A percentile compares a stretch with the other conserved stretches of the same genome.
Conservation (phyloP, 2,329 filamentous ascomycete genomes). For the Calonectria crousiana region DNA sequence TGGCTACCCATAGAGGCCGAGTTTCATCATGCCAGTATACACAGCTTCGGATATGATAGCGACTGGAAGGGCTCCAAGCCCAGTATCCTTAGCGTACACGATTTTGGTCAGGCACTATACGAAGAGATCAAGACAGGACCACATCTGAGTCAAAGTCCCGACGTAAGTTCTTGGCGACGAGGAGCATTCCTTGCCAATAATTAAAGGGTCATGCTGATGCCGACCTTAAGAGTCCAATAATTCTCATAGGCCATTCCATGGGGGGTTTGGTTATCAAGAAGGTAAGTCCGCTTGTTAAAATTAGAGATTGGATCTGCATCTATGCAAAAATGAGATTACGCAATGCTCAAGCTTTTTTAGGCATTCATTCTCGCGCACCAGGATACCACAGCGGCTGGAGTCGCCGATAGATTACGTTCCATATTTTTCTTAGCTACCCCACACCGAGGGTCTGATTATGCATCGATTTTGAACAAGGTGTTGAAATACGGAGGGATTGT, state of each 20-base stretch:
- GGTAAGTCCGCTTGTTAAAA: slow-evolving; percentile 12
- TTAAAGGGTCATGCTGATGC: not conserved
- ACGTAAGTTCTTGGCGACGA: not conserved
- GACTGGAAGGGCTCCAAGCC: slow-evolving; percentile 39
- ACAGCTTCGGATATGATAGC: slow-evolving; percentile 49
- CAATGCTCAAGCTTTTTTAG: not conserved
- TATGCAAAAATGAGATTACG: not conserved
- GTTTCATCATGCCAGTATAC: slow-evolving; percentile 43
- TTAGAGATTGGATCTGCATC: not conserved
- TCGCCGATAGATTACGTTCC: slow-evolving; percentile 35
- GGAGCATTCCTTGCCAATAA: not conserved
- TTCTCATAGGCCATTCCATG: slow-evolving; percentile 47
- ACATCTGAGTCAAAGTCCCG: not conserved
- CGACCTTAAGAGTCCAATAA: slow-evolving; percentile 28
- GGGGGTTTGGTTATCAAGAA: slow-evolving; percentile 51
- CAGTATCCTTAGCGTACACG: slow-evolving; percentile 42
- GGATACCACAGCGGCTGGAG: not conserved
- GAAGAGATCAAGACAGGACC: slow-evolving; percentile 43
- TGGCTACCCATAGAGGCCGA: slow-evolving; percentile 53
- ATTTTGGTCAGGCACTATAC: slow-evolving; percentile 47
- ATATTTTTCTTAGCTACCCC: slow-evolving; percentile 53
- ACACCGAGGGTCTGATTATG: slow-evolving; percentile 49
- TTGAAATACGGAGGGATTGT: slow-evolving; percentile 25
- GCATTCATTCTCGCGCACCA: not conserved
- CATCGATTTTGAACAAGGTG: slow-evolving; percentile 42